Conservation (phyloP, 2,329 filamentous ascomycete genomes). For the Cladosporium sp. region DNA sequence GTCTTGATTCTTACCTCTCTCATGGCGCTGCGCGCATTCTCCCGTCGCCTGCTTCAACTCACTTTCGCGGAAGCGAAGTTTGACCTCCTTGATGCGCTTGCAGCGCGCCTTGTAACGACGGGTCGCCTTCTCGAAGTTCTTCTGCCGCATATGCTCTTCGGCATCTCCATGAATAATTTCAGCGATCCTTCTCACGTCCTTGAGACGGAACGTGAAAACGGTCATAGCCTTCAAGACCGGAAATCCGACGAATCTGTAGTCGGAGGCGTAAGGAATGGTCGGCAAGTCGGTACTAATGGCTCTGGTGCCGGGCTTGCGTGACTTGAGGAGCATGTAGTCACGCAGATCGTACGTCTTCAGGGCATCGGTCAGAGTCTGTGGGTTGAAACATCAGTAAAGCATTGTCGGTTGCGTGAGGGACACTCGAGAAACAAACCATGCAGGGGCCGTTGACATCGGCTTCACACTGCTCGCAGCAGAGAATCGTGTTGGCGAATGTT, state of each 20-base stretch:
- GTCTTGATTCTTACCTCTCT: slow-evolving; percentile 6
- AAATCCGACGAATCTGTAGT: neutral
- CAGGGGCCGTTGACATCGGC: neutral
- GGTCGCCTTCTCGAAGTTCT: neutral
- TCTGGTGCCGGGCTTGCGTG: slow-evolving; percentile 13
- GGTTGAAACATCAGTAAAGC: neutral
- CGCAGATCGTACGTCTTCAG: slow-evolving; percentile 10
- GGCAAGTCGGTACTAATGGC: slow-evolving; percentile 12
- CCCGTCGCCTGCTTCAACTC: neutral
- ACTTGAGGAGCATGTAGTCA: slow-evolving; percentile 14
- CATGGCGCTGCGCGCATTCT: neutral
- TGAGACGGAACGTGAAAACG: slow-evolving; percentile 9
- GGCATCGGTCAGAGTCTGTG: slow-evolving; percentile 12
- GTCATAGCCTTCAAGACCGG: neutral
- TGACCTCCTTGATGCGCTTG: slow-evolving; percentile 3
- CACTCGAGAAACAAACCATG: neutral
- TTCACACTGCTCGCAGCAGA: slow-evolving; percentile 1
- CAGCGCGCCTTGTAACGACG: neutral
- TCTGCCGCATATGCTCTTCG: slow-evolving; percentile 8
- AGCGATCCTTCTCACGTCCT: slow-evolving; percentile 12
- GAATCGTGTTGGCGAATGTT: neutral
- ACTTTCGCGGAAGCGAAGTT: neutral
- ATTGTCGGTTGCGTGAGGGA: too few species aligned
- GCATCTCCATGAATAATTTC: slow-evolving; percentile 12
- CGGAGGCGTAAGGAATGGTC: slow-evolving; percentile 12